These are phyloP conservation scores for Mortierella sp. DNA, from an alignment of 371 early-diverging fungal species.

Conservation along the genomic window DNA sequence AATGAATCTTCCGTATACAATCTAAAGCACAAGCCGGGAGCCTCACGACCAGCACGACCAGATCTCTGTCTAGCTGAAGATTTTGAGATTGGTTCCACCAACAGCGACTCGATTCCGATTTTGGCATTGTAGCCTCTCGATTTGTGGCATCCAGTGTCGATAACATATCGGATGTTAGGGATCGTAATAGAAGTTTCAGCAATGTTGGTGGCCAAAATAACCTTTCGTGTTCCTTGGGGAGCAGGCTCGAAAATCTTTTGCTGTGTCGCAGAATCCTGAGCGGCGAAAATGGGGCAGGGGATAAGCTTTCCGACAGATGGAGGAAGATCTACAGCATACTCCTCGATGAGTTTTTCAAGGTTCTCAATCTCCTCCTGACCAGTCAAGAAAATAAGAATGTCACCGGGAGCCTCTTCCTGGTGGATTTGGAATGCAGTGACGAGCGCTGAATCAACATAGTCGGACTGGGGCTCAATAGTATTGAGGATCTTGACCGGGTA, in stretches of 20 bases:
- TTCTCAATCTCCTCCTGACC: constrained; percentile 94
- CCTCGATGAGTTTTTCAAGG: constrained; percentile 82
- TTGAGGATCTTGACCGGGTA: constrained; percentile 90
- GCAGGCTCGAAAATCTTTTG: constrained; percentile 92
- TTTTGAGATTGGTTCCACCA: constrained; percentile 91
- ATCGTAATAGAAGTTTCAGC: constrained; percentile 99
- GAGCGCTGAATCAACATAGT: constrained; percentile 93
- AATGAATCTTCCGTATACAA: constrained; percentile 94
- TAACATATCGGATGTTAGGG: constrained; percentile 95
- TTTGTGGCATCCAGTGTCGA: constrained; percentile 98
- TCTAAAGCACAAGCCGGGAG: constrained; percentile 90
- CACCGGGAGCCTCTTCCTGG: constrained; percentile 86
- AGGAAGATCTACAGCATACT: constrained; percentile 81
- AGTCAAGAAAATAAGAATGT: constrained; percentile 90
- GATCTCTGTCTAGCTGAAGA: constrained; percentile 96
- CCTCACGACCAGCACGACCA: constrained; percentile 97
- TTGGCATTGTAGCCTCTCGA: constrained; percentile 95
- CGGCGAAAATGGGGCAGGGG: constrained; percentile 91
- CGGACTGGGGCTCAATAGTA: constrained; percentile 82
- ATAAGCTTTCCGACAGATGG: constrained; percentile 77
- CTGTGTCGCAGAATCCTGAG: constrained; percentile 92
- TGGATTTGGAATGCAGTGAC: constrained; percentile 93
- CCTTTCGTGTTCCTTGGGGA: constrained; percentile 89
- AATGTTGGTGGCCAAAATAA: constrained; percentile 97
- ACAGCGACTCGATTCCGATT: constrained; percentile 88